A percentile compares a stretch with the other conserved stretches of the same genome.
phyloP scores from a whole-genome alignment of 2,329 filamentous ascomycete genomes.

The Verticillium longisporum region DNA sequence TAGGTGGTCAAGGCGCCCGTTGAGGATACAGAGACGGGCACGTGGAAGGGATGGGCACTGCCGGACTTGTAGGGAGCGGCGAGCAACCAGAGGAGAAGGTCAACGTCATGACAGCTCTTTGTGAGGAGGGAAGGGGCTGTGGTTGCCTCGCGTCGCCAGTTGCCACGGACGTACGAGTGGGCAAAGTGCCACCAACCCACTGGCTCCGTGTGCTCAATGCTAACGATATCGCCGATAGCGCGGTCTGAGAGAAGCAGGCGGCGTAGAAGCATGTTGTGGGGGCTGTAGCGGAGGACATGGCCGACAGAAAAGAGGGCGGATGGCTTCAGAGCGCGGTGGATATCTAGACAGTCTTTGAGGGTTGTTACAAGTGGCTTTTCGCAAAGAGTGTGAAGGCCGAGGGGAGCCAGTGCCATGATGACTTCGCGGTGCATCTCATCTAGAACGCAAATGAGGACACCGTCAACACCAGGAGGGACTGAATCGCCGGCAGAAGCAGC shows the following conservation, averaged over 20 bases:
- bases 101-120: slow-evolving; percentile 95
- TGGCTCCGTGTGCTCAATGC: slow-evolving; percentile 86
- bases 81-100: slow-evolving; percentile 85
- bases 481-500: slow-evolving; percentile 40
- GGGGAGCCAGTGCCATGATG: slow-evolving; percentile 62
- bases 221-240: slow-evolving; percentile 77
- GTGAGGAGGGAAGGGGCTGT: slow-evolving; percentile 81
- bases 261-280: slow-evolving; percentile 81
- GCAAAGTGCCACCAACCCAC: slow-evolving; percentile 96
- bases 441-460: slow-evolving; percentile 60
- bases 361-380: slow-evolving; percentile 89
- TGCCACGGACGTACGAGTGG: slow-evolving; percentile 85
- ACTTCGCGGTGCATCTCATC: slow-evolving; percentile 87
- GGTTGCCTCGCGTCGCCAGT: slow-evolving; percentile 78
- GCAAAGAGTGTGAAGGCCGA: slow-evolving; percentile 78
- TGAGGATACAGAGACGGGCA: slow-evolving; percentile 71
- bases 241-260: slow-evolving; percentile 68
- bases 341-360: slow-evolving; percentile 69
- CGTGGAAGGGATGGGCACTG: slow-evolving; percentile 47
- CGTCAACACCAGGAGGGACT: slow-evolving; percentile 52
- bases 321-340: slow-evolving; percentile 53
- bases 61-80: slow-evolving; percentile 58
- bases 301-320: slow-evolving; percentile 73
- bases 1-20: slow-evolving; percentile 74
- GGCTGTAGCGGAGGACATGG: slow-evolving; percentile 88